Conservation (phyloP, 805 yeast species). For the Candida silvicultrix region DNA sequence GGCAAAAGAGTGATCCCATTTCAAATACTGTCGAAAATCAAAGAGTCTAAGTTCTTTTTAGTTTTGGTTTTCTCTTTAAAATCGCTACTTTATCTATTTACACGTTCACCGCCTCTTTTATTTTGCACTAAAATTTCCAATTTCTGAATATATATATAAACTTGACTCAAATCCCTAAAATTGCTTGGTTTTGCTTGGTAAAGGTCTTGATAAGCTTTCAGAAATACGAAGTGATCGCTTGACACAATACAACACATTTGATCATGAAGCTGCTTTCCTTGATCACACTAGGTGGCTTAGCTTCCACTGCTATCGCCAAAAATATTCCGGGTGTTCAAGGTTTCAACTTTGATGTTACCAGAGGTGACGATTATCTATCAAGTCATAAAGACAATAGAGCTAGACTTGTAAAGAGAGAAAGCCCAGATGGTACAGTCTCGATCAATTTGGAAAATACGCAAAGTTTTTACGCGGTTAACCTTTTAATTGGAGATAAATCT, state of each 20-base stretch:
- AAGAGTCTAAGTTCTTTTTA: too few relatives aligned
- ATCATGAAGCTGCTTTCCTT: background rate
- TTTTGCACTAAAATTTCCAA: too few relatives aligned
- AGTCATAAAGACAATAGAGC: background rate
- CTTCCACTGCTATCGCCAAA: background rate
- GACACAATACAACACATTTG: too few relatives aligned
- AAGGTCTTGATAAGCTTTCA: too few relatives aligned
- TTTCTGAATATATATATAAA: too few relatives aligned
- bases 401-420: constrained; percentile 16
- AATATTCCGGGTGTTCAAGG: constrained; percentile 2
- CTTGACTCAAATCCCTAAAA: too few relatives aligned
- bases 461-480: constrained; percentile 38
- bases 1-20: too few relatives aligned
- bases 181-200: background rate
- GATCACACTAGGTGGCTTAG: background rate
- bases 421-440: constrained; percentile 23
- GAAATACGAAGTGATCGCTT: too few relatives aligned
- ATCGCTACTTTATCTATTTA: too few relatives aligned
- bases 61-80: too few relatives aligned
- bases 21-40: too few relatives aligned
- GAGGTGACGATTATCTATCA: constrained; percentile 2
- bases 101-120: background rate
- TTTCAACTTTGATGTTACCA: constrained; percentile 1
- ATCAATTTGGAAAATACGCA: constrained; percentile 31
- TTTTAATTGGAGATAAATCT: constrained; percentile 50